These are phyloP conservation scores for peach (Prunus persica) DNA, from an alignment of 306 rosid genomes.

Conservation along the genomic window DNA sequence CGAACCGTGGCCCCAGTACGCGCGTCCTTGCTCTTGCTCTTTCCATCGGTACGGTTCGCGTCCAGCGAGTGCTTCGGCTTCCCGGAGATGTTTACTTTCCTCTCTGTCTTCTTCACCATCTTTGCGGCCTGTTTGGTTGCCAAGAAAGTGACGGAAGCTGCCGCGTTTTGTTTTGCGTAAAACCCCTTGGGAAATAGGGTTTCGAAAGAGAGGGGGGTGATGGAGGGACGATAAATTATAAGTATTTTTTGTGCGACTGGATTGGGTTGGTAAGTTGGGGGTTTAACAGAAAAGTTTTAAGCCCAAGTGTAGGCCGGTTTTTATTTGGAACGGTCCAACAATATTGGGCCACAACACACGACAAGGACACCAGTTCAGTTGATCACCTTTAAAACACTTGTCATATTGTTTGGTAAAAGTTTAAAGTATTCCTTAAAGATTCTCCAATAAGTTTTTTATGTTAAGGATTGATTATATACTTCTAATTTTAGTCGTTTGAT, in stretches of 20 bases:
- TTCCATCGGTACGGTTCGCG: constrained; percentile 55
- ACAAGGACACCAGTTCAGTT: no score
- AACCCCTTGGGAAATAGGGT: background rate
- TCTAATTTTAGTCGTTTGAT: no score
- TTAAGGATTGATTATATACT: no score
- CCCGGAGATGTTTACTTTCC: constrained; percentile 64
- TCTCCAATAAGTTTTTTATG: no score
- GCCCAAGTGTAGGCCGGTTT: background rate
- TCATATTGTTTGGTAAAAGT: no score
- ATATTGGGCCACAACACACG: background rate
- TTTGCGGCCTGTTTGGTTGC: background rate
- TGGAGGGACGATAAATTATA: background rate
- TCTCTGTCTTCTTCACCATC: constrained; percentile 82
- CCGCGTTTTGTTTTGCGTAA: background rate
- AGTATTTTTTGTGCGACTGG: background rate
- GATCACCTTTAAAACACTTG: no score
- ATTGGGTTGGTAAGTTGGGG: background rate
- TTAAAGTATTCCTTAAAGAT: no score
- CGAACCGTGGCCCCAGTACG: constrained; percentile 89
- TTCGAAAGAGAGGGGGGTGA: background rate
- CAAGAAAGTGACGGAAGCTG: background rate
- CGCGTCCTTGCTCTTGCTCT: constrained; percentile 21
- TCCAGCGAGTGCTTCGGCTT: constrained; percentile 91
- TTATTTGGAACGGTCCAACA: background rate
- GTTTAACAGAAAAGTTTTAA: background rate